Evolutionary conservation across 73 alveolate species (phyloP).

Genomic region (Paramecium tetraurelia): DNA sequence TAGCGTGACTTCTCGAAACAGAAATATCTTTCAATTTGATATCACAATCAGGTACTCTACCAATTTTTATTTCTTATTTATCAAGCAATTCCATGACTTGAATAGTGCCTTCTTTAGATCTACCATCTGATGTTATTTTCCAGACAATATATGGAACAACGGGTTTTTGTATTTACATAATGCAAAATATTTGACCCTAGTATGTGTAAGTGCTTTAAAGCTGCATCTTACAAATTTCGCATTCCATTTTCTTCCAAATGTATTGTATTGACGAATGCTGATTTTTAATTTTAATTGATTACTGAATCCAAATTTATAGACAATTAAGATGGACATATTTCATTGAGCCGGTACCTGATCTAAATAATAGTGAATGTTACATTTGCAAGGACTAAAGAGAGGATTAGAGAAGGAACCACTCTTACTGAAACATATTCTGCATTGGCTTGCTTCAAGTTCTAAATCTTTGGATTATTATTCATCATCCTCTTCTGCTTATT

Average conservation of each 20-base stretch:
- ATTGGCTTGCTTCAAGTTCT: neutral
- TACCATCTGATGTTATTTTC: slow-evolving; percentile 42
- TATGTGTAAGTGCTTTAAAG: slow-evolving; percentile 41
- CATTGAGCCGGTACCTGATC: slow-evolving; percentile 64
- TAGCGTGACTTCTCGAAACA: slow-evolving; percentile 83
- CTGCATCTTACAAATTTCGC: slow-evolving; percentile 70
- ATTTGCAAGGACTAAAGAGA: slow-evolving; percentile 37
- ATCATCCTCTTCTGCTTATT: neutral
- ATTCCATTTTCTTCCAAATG: slow-evolving; percentile 72
- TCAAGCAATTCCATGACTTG: slow-evolving; percentile 29
- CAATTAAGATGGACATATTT: slow-evolving; percentile 70
- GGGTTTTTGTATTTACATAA: slow-evolving; percentile 39
- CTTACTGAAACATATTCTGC: slow-evolving; percentile 1
- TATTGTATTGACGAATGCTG: slow-evolving; percentile 40
- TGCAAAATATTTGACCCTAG: neutral
- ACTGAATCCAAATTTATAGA: slow-evolving; percentile 66
- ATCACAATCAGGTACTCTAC: slow-evolving; percentile 87
- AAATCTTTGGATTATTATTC: neutral
- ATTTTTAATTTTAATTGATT: slow-evolving; percentile 58
- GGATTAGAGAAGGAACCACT: neutral
- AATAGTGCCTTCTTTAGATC: slow-evolving; percentile 8
- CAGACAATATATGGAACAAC: slow-evolving; percentile 39
- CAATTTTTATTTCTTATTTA: slow-evolving; percentile 55
- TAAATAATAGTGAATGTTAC: neutral
- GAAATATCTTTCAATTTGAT: slow-evolving; percentile 80